Evolutionary conservation across 2,329 filamentous ascomycete genomes (phyloP).

Genomic region (Scortechinia acanthostroma): DNA sequence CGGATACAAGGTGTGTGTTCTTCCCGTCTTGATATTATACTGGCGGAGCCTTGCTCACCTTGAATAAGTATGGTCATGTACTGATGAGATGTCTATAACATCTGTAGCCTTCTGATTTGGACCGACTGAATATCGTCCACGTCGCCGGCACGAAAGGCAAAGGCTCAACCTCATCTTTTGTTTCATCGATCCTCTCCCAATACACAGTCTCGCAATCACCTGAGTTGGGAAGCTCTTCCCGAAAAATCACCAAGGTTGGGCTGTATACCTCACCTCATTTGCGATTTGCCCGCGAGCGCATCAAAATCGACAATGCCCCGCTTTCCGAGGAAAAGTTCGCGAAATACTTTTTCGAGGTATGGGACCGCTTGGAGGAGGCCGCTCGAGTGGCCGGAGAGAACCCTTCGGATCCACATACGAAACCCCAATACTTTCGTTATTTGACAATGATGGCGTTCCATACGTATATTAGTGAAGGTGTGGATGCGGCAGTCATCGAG

Average conservation of each 20-base stretch:
- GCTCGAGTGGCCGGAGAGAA: constrained; percentile 15
- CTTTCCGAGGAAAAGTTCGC: constrained; percentile 65
- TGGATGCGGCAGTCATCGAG: constrained; percentile 77
- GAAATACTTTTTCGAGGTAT: constrained; percentile 75
- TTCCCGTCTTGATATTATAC: not conserved
- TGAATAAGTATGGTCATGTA: constrained; percentile 28
- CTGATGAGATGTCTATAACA: not conserved
- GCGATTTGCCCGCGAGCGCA: constrained; percentile 75
- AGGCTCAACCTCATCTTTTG: constrained; percentile 78
- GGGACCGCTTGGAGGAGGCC: constrained; percentile 50
- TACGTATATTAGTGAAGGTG: constrained; percentile 68
- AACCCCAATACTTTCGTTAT: constrained; percentile 89
- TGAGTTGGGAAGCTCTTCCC: constrained; percentile 16
- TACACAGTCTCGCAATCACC: constrained; percentile 20
- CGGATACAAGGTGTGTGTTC: constrained; percentile 49
- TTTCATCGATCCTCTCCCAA: constrained; percentile 67
- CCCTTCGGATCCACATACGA: constrained; percentile 20
- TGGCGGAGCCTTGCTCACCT: constrained; percentile 22
- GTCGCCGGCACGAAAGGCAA: constrained; percentile 93
- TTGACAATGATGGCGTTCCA: constrained; percentile 84
- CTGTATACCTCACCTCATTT: constrained; percentile 84
- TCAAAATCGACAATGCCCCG: constrained; percentile 69
- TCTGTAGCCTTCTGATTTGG: not conserved
- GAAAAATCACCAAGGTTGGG: constrained; percentile 38
- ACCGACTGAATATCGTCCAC: constrained; percentile 44